Evolutionary conservation across 73 alveolate species (phyloP).

Genomic region (Symbiodinium natans): DNA sequence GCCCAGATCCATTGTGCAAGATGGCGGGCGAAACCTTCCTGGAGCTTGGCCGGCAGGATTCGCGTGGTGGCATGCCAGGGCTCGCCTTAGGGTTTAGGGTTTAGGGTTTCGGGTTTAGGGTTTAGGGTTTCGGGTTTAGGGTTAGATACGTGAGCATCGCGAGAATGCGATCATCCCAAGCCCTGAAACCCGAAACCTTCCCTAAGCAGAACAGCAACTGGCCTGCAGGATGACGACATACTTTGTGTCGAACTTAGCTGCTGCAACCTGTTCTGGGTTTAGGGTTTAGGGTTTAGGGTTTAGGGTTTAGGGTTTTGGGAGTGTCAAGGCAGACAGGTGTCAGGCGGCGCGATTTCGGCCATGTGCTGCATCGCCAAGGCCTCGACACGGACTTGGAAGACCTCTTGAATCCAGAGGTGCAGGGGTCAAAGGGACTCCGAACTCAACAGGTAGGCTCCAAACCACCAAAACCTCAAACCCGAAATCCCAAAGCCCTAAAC

Average conservation of each 20-base stretch:
- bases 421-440: no score
- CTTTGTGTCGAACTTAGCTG: background rate
- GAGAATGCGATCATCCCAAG: no score
- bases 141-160: background rate
- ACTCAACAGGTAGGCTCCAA: no score
- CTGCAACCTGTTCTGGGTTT: background rate
- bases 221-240: background rate
- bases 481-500: no score
- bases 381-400: slow-evolving; percentile 68
- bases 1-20: slow-evolving; percentile 79
- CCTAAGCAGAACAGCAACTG: background rate
- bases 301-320: background rate
- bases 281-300: no score
- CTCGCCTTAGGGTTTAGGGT: background rate
- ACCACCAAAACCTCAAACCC: no score
- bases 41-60: slow-evolving; percentile 79
- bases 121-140: background rate
- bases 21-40: slow-evolving; percentile 49
- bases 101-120: background rate
- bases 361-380: background rate
- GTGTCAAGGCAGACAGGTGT: no score
- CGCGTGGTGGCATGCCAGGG: background rate
- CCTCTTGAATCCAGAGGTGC: slow-evolving; percentile 39
- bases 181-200: no score
- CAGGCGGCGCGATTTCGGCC: no score